phyloP scores from a whole-genome alignment of 371 early-diverging fungal species.

The Mucor circinelloides region DNA sequence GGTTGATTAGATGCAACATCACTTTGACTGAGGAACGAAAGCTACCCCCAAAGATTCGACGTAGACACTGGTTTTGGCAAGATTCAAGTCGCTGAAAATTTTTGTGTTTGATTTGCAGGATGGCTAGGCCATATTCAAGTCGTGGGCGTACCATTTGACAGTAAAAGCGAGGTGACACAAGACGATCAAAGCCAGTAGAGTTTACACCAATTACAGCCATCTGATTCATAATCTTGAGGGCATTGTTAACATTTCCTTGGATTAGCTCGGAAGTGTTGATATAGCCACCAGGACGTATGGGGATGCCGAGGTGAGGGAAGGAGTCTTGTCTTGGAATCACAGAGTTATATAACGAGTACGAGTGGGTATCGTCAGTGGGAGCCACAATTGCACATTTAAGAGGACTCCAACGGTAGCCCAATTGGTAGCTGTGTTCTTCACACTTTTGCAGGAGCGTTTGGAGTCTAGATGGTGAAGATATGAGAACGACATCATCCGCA shows the following conservation, averaged over 20 bases:
- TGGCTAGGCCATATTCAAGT: slow-evolving; percentile 17
- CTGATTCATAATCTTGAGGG: neutral
- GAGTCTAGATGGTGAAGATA: neutral
- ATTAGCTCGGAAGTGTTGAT: neutral
- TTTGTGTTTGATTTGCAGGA: neutral
- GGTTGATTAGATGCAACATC: slow-evolving; percentile 12
- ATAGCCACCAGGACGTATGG: neutral
- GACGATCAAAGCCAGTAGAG: slow-evolving; percentile 34
- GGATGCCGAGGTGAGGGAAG: neutral
- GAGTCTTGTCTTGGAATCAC: neutral
- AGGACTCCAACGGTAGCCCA: slow-evolving; percentile 23
- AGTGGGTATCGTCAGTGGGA: neutral
- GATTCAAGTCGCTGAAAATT: neutral
- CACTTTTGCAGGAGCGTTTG: neutral
- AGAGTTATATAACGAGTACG: neutral
- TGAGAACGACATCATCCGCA: slow-evolving; percentile 22
- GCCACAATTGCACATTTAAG: slow-evolving; percentile 13
- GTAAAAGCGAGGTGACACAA: neutral
- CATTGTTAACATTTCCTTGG: slow-evolving; percentile 3
- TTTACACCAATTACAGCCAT: neutral
- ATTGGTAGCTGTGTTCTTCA: slow-evolving; percentile 1
- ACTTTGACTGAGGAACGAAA: neutral
- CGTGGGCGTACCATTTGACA: slow-evolving; percentile 9
- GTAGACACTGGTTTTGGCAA: slow-evolving; percentile 4
- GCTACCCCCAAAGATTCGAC: neutral